These are phyloP conservation scores for Pseudevernia furfuracea DNA, from an alignment of 495 filamentous ascomycete species.

Conservation along the genomic window DNA sequence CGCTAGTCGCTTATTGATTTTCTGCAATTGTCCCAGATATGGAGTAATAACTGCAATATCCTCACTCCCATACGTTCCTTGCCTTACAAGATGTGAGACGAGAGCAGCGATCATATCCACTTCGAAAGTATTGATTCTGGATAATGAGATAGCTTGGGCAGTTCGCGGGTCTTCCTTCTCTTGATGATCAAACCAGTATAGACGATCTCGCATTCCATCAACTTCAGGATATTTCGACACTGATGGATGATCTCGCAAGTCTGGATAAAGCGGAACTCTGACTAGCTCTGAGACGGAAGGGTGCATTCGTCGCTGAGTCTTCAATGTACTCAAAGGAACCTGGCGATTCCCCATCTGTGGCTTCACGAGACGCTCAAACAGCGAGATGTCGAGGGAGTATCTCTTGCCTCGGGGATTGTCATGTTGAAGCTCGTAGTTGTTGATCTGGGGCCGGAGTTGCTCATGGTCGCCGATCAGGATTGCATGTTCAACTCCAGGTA, in stretches of 20 bases:
- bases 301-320: conserved; percentile 72
- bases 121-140: conserved; percentile 61
- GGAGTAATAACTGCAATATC: conserved; percentile 79
- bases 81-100: conserved; percentile 63
- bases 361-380: conserved; percentile 62
- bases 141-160: no score
- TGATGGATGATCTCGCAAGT: conserved; percentile 48
- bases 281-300: conserved; percentile 57
- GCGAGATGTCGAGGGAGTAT: conserved; percentile 56
- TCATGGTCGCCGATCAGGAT: conserved; percentile 74
- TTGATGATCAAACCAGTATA: conserved; percentile 72
- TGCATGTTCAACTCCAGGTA: conserved; percentile 62
- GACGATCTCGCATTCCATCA: conserved; percentile 52
- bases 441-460: conserved; percentile 62
- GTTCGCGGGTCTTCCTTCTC: conserved; percentile 52
- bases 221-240: conserved; percentile 53
- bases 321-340: conserved; percentile 50
- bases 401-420: conserved; percentile 47
- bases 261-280: conserved; percentile 56
- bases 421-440: conserved; percentile 55
- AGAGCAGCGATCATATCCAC: conserved; percentile 57
- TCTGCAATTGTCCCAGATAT: conserved; percentile 64
- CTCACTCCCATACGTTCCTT: conserved; percentile 53
- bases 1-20: conserved; percentile 45
- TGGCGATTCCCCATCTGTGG: conserved; percentile 27